Evolutionary conservation across 257 asterid species (phyloP).

Genomic region (Salvia hispanica): DNA sequence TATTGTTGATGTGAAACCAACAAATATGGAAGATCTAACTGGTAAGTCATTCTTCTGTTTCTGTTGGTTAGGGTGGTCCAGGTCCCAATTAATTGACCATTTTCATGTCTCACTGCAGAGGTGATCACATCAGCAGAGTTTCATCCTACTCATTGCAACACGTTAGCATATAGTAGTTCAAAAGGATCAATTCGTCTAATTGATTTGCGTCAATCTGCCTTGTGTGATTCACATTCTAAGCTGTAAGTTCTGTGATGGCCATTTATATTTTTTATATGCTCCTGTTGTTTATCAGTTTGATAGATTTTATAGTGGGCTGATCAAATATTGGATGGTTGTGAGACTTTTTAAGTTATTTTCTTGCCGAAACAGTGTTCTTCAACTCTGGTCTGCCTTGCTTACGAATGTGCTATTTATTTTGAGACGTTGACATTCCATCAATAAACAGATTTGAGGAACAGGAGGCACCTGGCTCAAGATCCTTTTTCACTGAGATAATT

Average conservation of each 20-base stretch:
- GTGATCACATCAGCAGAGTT: constrained; percentile 91
- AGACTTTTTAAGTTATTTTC: constrained; percentile 7
- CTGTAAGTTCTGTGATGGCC: constrained; percentile 50
- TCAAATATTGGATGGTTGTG: constrained; percentile 20
- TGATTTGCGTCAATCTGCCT: constrained; percentile 89
- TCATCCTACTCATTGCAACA: constrained; percentile 91
- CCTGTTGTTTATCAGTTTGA: not conserved
- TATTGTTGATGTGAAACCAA: constrained; percentile 85
- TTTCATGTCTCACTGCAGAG: constrained; percentile 56
- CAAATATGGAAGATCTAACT: constrained; percentile 92
- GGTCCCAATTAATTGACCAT: too few relatives aligned
- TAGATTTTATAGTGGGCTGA: constrained; percentile 17
- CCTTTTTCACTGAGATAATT: constrained; percentile 99
- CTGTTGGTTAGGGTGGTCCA: too few relatives aligned
- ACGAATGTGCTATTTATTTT: constrained; percentile 22
- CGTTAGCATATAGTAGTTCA: constrained; percentile 83
- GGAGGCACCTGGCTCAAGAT: constrained; percentile 97
- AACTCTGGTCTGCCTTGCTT: constrained; percentile 25
- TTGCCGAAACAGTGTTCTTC: constrained; percentile 22
- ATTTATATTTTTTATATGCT: constrained; percentile 13
- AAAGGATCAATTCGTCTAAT: constrained; percentile 89
- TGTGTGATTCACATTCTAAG: constrained; percentile 86
- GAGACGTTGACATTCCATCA: constrained; percentile 38
- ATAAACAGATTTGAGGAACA: constrained; percentile 92
- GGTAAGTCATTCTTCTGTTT: constrained; percentile 39